Base-by-base conservation (phyloP, 495 filamentous ascomycete genomes). In the Lasiosphaeriaceae sp. region DNA sequence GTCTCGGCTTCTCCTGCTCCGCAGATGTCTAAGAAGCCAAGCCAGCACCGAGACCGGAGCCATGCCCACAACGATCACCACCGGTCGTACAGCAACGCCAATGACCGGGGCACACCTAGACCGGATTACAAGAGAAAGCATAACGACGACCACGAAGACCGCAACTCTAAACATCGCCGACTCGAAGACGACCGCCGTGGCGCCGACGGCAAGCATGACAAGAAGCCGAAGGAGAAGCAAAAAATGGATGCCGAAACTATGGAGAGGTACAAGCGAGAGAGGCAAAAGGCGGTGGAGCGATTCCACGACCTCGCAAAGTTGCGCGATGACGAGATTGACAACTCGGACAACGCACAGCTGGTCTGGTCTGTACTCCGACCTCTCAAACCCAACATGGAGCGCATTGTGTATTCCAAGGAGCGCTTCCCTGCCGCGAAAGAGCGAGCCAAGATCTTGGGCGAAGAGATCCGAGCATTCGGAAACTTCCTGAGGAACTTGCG, bases 1-100 rank as follows among this genome's bases (percentile, higher is more conserved):
- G 69, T 77, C 9, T 83, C 81, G 3, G 82, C 78, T 3, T 86
- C 83, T 9, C 80, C 81, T n/a, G 83, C 77, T n/a, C 80, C 81
- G 6, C 66, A 66, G 35, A 66, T 72, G 55, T 66, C 64, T 0
- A 76, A 73, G 62, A 77, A 75, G 52, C 50, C 67, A 0, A 70
- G 70, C 35, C 68, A 74, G 52, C 66, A 76, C 58, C 68, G 71
- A 11, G 74, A 75, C 4, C 60, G 71, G 4, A 57, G 67, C 7
- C 75, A 77, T 22, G 79, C 80, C 16, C 78, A 81, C 45, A 74
- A 73, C 21, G 79, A 82, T 14, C 78, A 81, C 45, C 74, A 73
- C 29, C 75, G 78, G n/a, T 72, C 73, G 12, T 72, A 73, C 34
- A 79, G 74, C 54, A 75, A 75, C 39, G 66, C 70, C 16, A 73